Percentiles rank a stretch among this genome's conserved stretches.
Conservation (phyloP, 176 grass and related monocot species). For the bread wheat (Triticum aestivum) region DNA sequence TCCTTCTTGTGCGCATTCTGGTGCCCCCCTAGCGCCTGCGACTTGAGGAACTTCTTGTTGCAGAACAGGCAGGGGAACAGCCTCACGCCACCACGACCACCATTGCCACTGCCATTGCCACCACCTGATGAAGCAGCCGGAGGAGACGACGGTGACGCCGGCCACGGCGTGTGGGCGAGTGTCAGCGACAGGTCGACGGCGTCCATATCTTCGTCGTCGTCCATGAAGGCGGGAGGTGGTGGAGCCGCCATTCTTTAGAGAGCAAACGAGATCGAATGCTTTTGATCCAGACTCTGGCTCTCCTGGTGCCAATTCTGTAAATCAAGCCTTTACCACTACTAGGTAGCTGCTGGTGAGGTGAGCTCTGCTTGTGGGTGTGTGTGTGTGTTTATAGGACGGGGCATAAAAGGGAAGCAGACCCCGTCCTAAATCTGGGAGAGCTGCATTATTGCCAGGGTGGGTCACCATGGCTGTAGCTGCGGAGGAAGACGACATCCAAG, state of each 20-base stretch:
- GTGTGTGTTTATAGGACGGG: constrained; percentile 15
- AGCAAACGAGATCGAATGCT: background rate
- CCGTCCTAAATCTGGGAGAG: constrained; percentile 34
- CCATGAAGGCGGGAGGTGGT: background rate
- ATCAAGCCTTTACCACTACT: background rate
- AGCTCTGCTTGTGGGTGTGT: background rate
- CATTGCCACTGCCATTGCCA: background rate
- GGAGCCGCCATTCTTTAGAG: constrained; percentile 22
- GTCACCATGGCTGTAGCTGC: background rate
- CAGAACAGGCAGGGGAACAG: constrained; percentile 99
- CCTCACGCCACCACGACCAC: constrained; percentile 37
- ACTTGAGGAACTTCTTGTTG: constrained; percentile 98
- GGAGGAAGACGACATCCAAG: constrained; percentile 33
- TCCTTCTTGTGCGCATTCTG: constrained; percentile 99
- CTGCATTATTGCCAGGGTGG: constrained; percentile 36
- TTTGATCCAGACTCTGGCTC: background rate
- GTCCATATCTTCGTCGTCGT: background rate
- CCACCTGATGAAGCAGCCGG: background rate
- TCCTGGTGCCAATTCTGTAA: background rate
- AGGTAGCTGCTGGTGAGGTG: background rate
- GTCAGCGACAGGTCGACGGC: constrained; percentile 48
- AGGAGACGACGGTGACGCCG: background rate
- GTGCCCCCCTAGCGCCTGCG: constrained; percentile 91
- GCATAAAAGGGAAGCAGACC: constrained; percentile 21
- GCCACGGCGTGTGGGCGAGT: background rate